phyloP scores from a whole-genome alignment of 495 filamentous ascomycete genomes.

The Neurospora sp. region DNA sequence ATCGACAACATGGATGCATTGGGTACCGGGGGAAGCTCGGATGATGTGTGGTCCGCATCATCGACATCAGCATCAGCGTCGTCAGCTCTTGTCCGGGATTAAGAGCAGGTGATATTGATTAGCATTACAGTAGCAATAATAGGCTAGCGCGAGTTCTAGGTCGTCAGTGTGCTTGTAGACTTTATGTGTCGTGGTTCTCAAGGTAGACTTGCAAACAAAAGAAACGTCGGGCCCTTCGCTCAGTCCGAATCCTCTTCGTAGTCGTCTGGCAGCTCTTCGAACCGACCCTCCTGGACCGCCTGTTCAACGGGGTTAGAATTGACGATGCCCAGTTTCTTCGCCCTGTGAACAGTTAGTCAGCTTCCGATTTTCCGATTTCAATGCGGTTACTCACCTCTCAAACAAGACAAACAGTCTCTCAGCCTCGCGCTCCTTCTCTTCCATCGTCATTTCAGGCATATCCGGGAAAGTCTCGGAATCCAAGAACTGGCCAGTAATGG shows the following conservation, averaged over 20 bases:
- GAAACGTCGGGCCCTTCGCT: background rate
- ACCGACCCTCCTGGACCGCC: constrained; percentile 64
- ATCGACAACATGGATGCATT: background rate
- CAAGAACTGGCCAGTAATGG: constrained; percentile 79
- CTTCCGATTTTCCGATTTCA: background rate
- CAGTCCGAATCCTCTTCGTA: constrained; percentile 13
- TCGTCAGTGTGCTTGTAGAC: background rate
- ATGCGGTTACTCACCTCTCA: constrained; percentile 54
- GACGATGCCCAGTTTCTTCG: constrained; percentile 75
- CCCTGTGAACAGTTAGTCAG: constrained; percentile 32
- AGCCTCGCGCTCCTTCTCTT: constrained; percentile 88
- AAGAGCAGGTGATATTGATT: background rate
- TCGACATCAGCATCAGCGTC: background rate
- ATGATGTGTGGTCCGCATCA: background rate
- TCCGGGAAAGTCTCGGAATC: constrained; percentile 53
- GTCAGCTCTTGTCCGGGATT: background rate
- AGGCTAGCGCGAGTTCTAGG: background rate
- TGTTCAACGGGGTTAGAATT: constrained; percentile 75
- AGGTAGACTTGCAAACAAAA: background rate
- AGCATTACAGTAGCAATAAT: background rate
- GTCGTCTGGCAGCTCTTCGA: constrained; percentile 57
- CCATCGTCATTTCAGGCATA: constrained; percentile 67
- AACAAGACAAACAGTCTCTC: constrained; percentile 91
- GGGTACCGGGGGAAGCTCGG: background rate
- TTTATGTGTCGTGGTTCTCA: background rate